Base-by-base conservation (phyloP, 352 stramenopile species). In the Pythium biforme region DNA sequence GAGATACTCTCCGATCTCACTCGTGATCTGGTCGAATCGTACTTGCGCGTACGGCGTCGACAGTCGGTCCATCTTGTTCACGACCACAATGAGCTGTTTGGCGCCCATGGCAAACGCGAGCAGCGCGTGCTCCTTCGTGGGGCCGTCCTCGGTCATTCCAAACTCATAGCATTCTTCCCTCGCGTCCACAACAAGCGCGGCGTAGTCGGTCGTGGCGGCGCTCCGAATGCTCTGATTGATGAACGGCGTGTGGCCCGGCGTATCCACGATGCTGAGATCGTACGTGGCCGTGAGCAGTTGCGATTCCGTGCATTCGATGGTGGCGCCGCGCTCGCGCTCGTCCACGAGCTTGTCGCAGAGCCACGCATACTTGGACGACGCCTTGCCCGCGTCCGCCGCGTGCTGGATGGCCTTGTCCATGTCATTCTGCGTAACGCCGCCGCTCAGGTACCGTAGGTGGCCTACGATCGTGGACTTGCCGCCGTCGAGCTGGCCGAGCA, bases 181-280 rank as follows among this genome's bases (percentile, higher is more conserved):
- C 15, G 95, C 94, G 68, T 97, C 87, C 27, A 99, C 87, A 9
- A 99, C 86, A 10, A 99, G 77, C 50, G 99, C 75, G 26, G 95
- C 96, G 56, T 96, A 92, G 83, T 99, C 97, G 20, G 96, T 95
- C 78, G 98, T 95, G 57, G 92, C 97, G 4, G 94, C 97, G 43
- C 97, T 96, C 29, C 94, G 97, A 73, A 99, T 99, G 95, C 98
- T 98, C 77, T 99, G 99, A 88, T 99, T 98, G 72, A 99, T 98
- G 76, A 98, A 99, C 76, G 98, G 92, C 66, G 86, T 77, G 81
- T 99, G 95, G 22, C 96, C 97, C 20, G 97, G 97, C 33, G 92
- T 85, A 81, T 99, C 96, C 77, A 34, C 7, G 6, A 58, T 33
- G 11, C 12, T 7, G 12, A 58, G 20, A 11, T 29, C 20, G 51